Conservation (phyloP, 495 filamentous ascomycete species). For the Cercophora scortea region DNA sequence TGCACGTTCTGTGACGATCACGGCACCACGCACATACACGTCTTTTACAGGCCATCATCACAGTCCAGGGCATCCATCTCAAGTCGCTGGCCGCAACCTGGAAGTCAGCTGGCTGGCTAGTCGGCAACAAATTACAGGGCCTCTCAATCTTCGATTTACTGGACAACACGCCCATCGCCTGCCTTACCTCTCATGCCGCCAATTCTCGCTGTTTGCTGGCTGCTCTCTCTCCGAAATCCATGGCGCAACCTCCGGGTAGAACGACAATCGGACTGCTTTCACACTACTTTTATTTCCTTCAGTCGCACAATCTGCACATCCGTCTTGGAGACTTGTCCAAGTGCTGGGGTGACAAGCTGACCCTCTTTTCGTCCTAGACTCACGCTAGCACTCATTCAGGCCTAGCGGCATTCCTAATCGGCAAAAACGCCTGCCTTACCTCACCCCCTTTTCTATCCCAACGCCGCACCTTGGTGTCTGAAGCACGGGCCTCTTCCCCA, state of each 20-base stretch:
- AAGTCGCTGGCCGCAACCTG: too few species aligned
- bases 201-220: not conserved
- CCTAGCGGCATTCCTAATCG: not conserved
- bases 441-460: not conserved
- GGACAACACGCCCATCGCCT: too few species aligned
- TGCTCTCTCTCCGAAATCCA: not conserved
- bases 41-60: too few species aligned
- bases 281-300: not conserved
- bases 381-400: slow-evolving; percentile 2
- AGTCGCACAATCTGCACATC: not conserved
- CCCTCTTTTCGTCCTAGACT: slow-evolving; percentile 6
- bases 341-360: slow-evolving; percentile 5
- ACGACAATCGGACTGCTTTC: not conserved
- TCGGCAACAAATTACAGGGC: too few species aligned
- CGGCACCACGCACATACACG: too few species aligned
- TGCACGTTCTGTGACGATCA: too few species aligned
- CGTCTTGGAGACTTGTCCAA: not conserved
- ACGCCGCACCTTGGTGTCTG: not conserved
- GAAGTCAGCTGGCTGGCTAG: too few species aligned
- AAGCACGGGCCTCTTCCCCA: not conserved
- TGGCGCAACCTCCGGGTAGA: not conserved
- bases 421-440: not conserved
- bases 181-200: not conserved
- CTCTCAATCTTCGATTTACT: too few species aligned
- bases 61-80: too few species aligned